Base-by-base conservation (phyloP, 2,329 filamentous ascomycete species). In the Epichloe gansuensis region DNA sequence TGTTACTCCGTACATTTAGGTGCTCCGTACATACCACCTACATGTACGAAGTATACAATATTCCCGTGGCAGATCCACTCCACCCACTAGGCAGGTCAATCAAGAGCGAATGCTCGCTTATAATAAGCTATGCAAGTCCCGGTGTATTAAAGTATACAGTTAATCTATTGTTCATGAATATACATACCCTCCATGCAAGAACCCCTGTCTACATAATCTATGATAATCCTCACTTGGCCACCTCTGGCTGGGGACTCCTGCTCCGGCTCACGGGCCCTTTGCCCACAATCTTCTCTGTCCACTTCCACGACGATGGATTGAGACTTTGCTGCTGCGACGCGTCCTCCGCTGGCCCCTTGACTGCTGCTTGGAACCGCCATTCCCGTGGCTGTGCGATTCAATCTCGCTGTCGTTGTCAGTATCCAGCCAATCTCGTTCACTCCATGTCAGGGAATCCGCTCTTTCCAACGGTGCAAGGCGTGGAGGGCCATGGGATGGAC, bases 381-480 rank as follows among this genome's bases (percentile, higher is more conserved):
- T 61, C 15, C 58, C 61, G 31, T 61, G 58, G 25, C 50, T 52
- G 48, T 46, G 41, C 11, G 43, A 48, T 12, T 60, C 67, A 48
- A 53, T 55, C 50, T 71, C 73, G 61, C 67, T 75, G 53, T 75
- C 73, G 44, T 70, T 67, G 42, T 68, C 73, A 53, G 70, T 80
- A 57, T 83, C 80, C 9, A 71, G 71, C 70, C 81, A 83, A 62
- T 85, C 81, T 11, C 75, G 71, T 48, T 86, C 83, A 62, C 80
- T 85, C 84, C 83, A 87, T 4, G 74, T 75, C 51, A 77, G 71
- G 3, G 79, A 83, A 59, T 85, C 82, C 25, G 63, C 58, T 37
- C 72, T 58, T 31, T 66, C 65, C 5, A 55, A 52, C 13, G 50
- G 21, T 13, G 47, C 41, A 8, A 49, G 39, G 17, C 58, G 57